Evolutionary conservation across 306 rosid genomes (phyloP), one percentile per base, ranked within the genome.

Genomic region (Begonia loranthoides): DNA sequence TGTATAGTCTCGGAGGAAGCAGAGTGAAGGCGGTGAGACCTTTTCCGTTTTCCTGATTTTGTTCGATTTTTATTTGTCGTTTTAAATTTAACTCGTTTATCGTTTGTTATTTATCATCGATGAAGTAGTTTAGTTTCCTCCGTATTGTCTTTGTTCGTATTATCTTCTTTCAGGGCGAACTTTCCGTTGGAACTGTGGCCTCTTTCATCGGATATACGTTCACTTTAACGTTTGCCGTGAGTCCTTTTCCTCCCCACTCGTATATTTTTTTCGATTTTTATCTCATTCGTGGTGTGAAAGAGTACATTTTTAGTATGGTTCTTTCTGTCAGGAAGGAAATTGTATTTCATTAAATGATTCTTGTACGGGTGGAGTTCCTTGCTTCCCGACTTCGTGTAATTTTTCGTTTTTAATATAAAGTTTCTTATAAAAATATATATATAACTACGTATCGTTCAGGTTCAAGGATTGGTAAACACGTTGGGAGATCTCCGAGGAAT

Each of bases 391-490:
- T 28, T 28, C 9, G 0, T 1, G 6, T 28, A 7, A 7, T 8
- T 28, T 28, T 28, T 43, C 47, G 65, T 43, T 57, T 39, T 22
- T 50, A 21, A 6, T 38, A 21, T 19, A 13, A 4, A 47, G 45
- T 70, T 75, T 66, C 69, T 28, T 28, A 3, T 28, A 5, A 7
- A 7, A n/a, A n/a, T n/a, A n/a, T n/a, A n/a, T n/a, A n/a, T 53
- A 48, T 43, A 45, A 59, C 22, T 17, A 2, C 21, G n/a, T 9
- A 9, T 57, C 52, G 64, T 71, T 73, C 68, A 85, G 97, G 97
- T 90, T 82, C 97, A 90, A 90, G 97, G 97, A 55, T 76, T 90
- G 40, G 95, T 90, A 46, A 90, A 90, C 68, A 74, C 97, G 58
- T 64, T 90, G 46, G 95, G 97, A 53, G 95, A 90, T 80, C 92